Evolutionary conservation across 306 rosid genomes (phyloP).

Genomic region (Abrus pulchellus): DNA sequence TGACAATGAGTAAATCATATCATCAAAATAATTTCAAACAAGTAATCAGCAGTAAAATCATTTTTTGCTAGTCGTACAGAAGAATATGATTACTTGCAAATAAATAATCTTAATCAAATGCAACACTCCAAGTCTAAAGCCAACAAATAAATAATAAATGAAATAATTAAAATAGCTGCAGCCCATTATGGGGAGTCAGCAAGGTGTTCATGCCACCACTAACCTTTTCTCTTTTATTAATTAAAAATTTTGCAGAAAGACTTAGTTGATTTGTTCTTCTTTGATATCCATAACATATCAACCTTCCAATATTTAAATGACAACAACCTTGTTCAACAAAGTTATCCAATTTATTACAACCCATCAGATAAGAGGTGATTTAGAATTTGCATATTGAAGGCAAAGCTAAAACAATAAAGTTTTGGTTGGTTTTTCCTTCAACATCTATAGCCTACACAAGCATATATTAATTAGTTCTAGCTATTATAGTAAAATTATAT

Average conservation of each 20-base stretch:
- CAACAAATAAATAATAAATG: conserved; percentile 18
- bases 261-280: not conserved
- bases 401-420: not conserved
- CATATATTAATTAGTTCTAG: conserved; percentile 27
- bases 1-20: conserved; percentile 40
- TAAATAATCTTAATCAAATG: conserved; percentile 11
- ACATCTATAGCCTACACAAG: conserved; percentile 24
- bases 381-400: conserved; percentile 1
- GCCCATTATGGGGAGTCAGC: not conserved
- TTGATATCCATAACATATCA: not conserved
- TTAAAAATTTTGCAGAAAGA: not conserved
- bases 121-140: not conserved
- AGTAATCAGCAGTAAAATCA: conserved; percentile 36
- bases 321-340: not conserved
- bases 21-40: conserved; percentile 37
- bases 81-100: not conserved
- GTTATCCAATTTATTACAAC: conserved; percentile 8
- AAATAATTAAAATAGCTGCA: conserved; percentile 28
- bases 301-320: not conserved
- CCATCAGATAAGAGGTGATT: conserved; percentile 12
- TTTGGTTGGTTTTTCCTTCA: conserved; percentile 16
- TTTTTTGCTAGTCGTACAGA: conserved; percentile 10
- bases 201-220: not conserved
- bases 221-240: not conserved
- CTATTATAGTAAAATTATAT: conserved; percentile 50